Base-by-base conservation (phyloP, 768 basidiomycete genomes). In the Naganishia antarctica region DNA sequence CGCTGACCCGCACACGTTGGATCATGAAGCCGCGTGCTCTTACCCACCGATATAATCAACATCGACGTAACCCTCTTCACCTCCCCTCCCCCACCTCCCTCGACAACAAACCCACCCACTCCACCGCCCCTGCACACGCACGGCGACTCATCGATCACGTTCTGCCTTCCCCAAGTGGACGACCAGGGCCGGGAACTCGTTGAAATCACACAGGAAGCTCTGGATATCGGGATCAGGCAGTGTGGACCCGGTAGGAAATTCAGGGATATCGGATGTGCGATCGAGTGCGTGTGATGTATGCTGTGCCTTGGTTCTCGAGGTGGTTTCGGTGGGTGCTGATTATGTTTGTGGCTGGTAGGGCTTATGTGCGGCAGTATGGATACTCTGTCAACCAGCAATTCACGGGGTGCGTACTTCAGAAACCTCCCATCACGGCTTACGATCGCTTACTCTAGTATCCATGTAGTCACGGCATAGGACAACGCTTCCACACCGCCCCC, bases 131-230 rank as follows among this genome's bases (percentile, higher is more conserved):
- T 37, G 87, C 88, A 1, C 91, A 84, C 76, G n/a, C 91, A 94
- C 69, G 92, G 92, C 0, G 92, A 94, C 70, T 93, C 91, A 0
- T 91, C 90, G 0, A 79, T 82, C 57, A 94, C 88, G 0, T 92
- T 91, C 74, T 77, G 87, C 2, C 85, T 94, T 5, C 91, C 91
- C 41, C 74, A 85, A 34, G 89, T 90, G 16, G 92, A 94, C 70
- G 78, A 81, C 11, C 81, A 80, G 58, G 91, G 89, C 0, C 75
- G 76, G 51, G 84, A 88, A 43, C 82, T 94, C 2, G 83, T 90
- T 3, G 64, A 78, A 18, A 78, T 84, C 7, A 86, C 89, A 16
- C 80, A 84, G 51, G 78, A 81, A 13, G 89, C 90, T 1, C 77
- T 93, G 0, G 79, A 84, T 49, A 81, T 82, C 1, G 91, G 85